Evolutionary conservation across 768 basidiomycete genomes (phyloP), one percentile per base, ranked within the genome.

Genomic region (Amylocystis lapponica): DNA sequence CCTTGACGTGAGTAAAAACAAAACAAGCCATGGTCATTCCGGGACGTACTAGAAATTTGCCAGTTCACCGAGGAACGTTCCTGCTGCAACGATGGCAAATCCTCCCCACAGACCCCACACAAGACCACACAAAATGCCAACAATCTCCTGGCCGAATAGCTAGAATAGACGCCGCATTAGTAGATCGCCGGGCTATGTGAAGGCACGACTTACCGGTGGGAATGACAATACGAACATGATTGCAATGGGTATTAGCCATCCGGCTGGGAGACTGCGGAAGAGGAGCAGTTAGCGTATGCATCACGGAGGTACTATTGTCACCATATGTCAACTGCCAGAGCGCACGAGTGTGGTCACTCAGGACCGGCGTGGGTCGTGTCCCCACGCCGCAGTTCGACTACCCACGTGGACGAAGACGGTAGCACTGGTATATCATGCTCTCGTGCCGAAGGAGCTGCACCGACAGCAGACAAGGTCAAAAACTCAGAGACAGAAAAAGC

Each of bases 81-180:
- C 87, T 6, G 81, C 86, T 3, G 77, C 76, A 14, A 89, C 87
- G 55, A 96, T 94, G 0, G 65, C 93, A 53, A 95, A 95, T 3
- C 92, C 93, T 19, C 74, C 56, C 74, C 93, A 83, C 2, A 93
- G 67, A 2, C 89, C 91, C 89, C 90, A 96, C 2, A 95, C 87
- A 26, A 95, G 62, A 14, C 93, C 93, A 54, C 89, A 91, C 6
- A 95, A 69, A 27, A 94, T 75, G 19, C 88, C 87, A 30, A 95
- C 71, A 43, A 95, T 86, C 71, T 95, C 93, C 49, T 95, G 92
- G 5, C 93, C 93, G 55, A 93, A 93, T 14, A 95, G 76, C 76
- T 87, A 52, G 10, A 13, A 16, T 29, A 8, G 9, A 37, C 27
- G 13, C 12, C 35, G 6, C 19, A 33, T 8, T 8, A 30, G 11